phyloP scores from a whole-genome alignment of 1,284 basidiomycete species.

The Leccinum pachyderme region DNA sequence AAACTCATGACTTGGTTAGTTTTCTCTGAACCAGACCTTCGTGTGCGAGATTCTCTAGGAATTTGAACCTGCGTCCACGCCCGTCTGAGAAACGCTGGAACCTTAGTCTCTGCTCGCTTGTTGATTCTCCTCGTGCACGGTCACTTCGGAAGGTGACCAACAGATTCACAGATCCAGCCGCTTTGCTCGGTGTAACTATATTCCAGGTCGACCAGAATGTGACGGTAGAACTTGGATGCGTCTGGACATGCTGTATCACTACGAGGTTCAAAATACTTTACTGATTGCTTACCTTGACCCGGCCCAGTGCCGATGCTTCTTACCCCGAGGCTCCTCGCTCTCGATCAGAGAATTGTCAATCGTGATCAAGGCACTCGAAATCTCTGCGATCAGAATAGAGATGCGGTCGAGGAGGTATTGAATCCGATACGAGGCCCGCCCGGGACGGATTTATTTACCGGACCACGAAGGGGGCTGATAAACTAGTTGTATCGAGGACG shows the following conservation, averaged over 20 bases:
- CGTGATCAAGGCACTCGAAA: constrained; percentile 27
- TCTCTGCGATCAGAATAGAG: constrained; percentile 28
- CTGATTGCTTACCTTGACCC: constrained; percentile 15
- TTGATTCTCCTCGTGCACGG: constrained; percentile 20
- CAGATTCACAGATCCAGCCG: constrained; percentile 27
- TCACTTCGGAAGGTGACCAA: constrained; percentile 26
- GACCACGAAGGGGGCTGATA: neutral
- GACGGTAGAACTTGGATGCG: constrained; percentile 9
- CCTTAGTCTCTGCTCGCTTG: neutral
- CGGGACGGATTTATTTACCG: constrained; percentile 8
- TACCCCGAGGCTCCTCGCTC: constrained; percentile 20
- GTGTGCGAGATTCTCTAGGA: constrained; percentile 27
- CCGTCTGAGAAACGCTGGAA: constrained; percentile 3
- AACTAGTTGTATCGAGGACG: too few species aligned
- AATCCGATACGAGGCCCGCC: constrained; percentile 10
- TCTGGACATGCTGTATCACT: constrained; percentile 23
- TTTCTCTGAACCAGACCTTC: constrained; percentile 29
- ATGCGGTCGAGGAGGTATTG: constrained; percentile 28
- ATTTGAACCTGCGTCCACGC: constrained; percentile 16
- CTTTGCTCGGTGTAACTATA: constrained; percentile 19
- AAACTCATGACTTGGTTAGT: constrained; percentile 27
- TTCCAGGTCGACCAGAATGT: constrained; percentile 26
- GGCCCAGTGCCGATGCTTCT: neutral
- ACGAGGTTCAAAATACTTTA: constrained; percentile 22
- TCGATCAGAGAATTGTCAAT: constrained; percentile 25